phyloP scores from a whole-genome alignment of 2,329 filamentous ascomycete species.

The Ophiostoma sp. region DNA sequence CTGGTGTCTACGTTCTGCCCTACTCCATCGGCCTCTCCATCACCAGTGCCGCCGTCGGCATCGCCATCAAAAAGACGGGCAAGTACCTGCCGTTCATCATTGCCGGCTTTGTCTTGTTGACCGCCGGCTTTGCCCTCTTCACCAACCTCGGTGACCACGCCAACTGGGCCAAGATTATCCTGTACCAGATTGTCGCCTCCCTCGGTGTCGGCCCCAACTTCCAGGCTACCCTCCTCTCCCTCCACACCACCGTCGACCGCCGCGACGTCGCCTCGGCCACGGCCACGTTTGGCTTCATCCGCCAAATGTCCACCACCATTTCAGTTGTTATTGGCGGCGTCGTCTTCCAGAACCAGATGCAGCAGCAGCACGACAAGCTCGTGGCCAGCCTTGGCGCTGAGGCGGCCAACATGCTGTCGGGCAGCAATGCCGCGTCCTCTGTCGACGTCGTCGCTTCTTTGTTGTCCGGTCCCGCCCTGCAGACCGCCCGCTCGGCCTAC shows the following conservation, averaged over 20 bases:
- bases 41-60: conserved; percentile 45
- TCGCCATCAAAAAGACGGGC: conserved; percentile 54
- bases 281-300: conserved; percentile 60
- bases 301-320: conserved; percentile 58
- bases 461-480: conserved; percentile 47
- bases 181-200: conserved; percentile 62
- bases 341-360: conserved; percentile 45
- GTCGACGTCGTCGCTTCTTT: conserved; percentile 58
- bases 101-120: conserved; percentile 54
- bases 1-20: conserved; percentile 73
- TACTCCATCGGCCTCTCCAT: conserved; percentile 59
- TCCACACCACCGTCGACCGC: conserved; percentile 62
- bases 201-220: conserved; percentile 63
- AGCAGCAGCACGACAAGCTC: conserved; percentile 37
- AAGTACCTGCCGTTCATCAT: conserved; percentile 59
- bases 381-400: conserved; percentile 38
- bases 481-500: conserved; percentile 32
- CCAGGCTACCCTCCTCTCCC: conserved; percentile 61
- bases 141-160: conserved; percentile 55
- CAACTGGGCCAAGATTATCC: conserved; percentile 49
- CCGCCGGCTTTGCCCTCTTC: conserved; percentile 59
- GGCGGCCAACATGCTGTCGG: conserved; percentile 54
- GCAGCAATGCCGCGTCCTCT: conserved; percentile 61
- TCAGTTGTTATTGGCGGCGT: conserved; percentile 58
- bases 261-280: conserved; percentile 64